Base-by-base conservation (phyloP, 352 stramenopile species). In the Sclerospora graminicola region DNA sequence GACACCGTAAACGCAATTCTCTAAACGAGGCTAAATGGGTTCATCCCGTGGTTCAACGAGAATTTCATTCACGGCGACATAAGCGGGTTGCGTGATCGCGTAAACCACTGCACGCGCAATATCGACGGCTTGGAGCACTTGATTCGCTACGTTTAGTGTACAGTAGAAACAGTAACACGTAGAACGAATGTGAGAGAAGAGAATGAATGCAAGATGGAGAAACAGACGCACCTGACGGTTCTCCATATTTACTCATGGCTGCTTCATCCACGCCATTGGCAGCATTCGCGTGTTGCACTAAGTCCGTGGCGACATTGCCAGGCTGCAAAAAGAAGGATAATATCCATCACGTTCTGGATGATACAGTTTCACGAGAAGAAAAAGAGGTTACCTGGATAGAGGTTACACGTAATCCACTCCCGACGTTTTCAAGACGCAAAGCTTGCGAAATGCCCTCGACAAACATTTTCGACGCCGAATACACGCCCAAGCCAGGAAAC, bases 381-480 rank as follows among this genome's bases (percentile, higher is more conserved):
- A 4, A 27, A 10, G 16, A 37, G 4, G 27, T 5, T 56, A 63
- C 58, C 54, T 67, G 83, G 54, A 97, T 94, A 26, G 65, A 87
- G 16, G 88, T 96, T 16, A 97, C 76, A 9, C 74, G 79, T 13
- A 97, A 53, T 2, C 83, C 85, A 21, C 78, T 90, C 40, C 75
- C 84, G 24, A 91, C 53, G 45, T 92, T 79, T 58, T 96, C 87
- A 19, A 89, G 63, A 23, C 85, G 75, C 34, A 95, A 59, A 8
- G 69, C 63, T 62, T 96, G 75, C 8, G 68, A 90, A 1, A 97
- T 64, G 23, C 72, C 82, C 54, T 97, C 87, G n/a, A 96, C 62
- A 39, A 97, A 96, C 55, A 86, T 87, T 55, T 97, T 96, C 21
- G 83, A 93, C 31, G 76, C 84, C 32, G 77, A 94, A 55, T 95